Conservation (phyloP, 176 grass and related monocot species). For the Pontederia crassipes region DNA sequence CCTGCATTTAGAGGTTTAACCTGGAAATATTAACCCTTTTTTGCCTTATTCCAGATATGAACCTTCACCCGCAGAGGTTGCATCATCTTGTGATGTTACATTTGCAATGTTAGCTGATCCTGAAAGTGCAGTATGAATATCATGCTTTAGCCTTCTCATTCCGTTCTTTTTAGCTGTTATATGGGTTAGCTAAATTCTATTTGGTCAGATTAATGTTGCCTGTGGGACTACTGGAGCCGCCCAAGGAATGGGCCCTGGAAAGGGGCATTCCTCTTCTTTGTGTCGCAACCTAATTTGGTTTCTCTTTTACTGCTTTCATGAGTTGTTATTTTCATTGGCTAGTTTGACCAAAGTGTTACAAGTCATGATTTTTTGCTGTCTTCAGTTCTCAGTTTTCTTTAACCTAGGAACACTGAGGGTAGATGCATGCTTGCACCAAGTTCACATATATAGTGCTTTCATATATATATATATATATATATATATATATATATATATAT, state of each 20-base stretch:
- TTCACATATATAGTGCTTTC: no score
- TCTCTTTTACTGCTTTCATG: background rate
- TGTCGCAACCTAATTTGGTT: background rate
- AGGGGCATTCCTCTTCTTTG: conserved; percentile 36
- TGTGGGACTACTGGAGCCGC: conserved; percentile 51
- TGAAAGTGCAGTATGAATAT: conserved; percentile 42
- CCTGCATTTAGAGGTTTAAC: background rate
- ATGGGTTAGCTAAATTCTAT: conserved; percentile 19
- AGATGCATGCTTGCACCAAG: no score
- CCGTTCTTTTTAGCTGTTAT: conserved; percentile 8
- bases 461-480: no score
- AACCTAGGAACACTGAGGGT: no score
- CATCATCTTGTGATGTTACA: conserved; percentile 68
- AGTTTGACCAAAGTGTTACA: no score
- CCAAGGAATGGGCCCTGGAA: conserved; percentile 55
- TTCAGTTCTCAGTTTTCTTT: no score
- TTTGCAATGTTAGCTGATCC: conserved; percentile 88
- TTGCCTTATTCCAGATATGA: conserved; percentile 32
- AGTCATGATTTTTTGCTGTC: no score
- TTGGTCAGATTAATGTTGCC: conserved; percentile 47
- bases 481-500: no score
- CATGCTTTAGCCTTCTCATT: background rate
- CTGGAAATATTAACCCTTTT: background rate
- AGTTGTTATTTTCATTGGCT: no score
- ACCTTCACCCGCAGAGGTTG: conserved; percentile 53